Conservation (phyloP, 1,284 basidiomycete species). For the Golubevia sp. region DNA sequence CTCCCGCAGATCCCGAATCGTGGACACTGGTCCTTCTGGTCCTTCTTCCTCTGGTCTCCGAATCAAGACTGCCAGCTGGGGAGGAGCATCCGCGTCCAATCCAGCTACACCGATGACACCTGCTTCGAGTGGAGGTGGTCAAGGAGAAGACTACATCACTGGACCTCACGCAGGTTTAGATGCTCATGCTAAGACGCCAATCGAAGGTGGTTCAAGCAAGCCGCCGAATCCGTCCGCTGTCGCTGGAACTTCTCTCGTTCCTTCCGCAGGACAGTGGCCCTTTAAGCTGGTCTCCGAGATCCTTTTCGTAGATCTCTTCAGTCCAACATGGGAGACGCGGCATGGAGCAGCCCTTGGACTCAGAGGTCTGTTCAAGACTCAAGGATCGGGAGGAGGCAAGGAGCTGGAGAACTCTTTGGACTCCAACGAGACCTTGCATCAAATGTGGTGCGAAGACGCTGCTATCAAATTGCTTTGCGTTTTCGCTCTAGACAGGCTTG, state of each 20-base stretch:
- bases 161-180: no score
- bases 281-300: conserved; percentile 85
- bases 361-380: conserved; percentile 82
- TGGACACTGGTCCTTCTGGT: no score
- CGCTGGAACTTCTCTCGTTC: conserved; percentile 23
- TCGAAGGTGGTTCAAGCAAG: no score
- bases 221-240: no score
- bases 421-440: conserved; percentile 65
- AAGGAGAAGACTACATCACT: no score
- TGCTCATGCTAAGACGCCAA: no score
- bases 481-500: conserved; percentile 94
- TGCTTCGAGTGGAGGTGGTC: no score
- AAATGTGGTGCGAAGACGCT: conserved; percentile 85
- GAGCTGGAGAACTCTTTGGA: conserved; percentile 15
- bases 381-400: conserved; percentile 80
- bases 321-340: conserved; percentile 86
- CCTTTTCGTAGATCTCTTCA: conserved; percentile 80
- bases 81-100: no score
- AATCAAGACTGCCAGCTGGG: no score
- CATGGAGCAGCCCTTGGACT: conserved; percentile 93
- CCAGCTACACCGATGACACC: no score
- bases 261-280: conserved; percentile 75
- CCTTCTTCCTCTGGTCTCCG: no score
- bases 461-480: conserved; percentile 85
- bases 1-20: no score